Conservation (phyloP, 495 filamentous ascomycete species). For the Penicillium argentinense region DNA sequence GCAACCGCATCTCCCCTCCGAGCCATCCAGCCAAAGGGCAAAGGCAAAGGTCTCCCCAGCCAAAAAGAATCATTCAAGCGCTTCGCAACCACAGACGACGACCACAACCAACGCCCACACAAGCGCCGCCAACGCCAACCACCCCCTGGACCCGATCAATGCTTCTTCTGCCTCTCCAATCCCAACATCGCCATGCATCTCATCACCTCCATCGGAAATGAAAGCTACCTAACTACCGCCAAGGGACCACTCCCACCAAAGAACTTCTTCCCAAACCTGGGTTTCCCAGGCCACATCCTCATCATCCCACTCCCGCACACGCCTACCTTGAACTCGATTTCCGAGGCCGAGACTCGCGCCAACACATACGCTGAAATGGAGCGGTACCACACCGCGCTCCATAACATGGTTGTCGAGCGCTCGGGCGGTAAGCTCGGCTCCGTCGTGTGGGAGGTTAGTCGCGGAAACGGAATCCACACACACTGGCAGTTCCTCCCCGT, state of each 20-base stretch:
- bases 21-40: constrained; percentile 57
- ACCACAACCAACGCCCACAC: constrained; percentile 34
- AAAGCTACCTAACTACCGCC: constrained; percentile 84
- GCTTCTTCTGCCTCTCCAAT: constrained; percentile 94
- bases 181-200: constrained; percentile 80
- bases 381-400: constrained; percentile 68
- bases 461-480: constrained; percentile 72
- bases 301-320: constrained; percentile 84
- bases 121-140: constrained; percentile 54
- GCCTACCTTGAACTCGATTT: constrained; percentile 62
- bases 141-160: constrained; percentile 72
- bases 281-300: constrained; percentile 84
- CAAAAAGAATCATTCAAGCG: constrained; percentile 58
- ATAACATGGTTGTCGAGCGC: constrained; percentile 60
- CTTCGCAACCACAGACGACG: constrained; percentile 49
- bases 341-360: constrained; percentile 52
- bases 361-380: constrained; percentile 75
- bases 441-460: constrained; percentile 89
- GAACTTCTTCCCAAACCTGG: constrained; percentile 63
- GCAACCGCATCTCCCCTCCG: constrained; percentile 71
- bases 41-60: constrained; percentile 57
- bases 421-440: constrained; percentile 62
- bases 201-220: constrained; percentile 79
- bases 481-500: constrained; percentile 96
- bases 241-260: constrained; percentile 81